A percentile compares a stretch with the other conserved stretches of the same genome.
Conservation (phyloP, 2,329 filamentous ascomycete genomes). For the Hypoxylon rubiginosum region DNA sequence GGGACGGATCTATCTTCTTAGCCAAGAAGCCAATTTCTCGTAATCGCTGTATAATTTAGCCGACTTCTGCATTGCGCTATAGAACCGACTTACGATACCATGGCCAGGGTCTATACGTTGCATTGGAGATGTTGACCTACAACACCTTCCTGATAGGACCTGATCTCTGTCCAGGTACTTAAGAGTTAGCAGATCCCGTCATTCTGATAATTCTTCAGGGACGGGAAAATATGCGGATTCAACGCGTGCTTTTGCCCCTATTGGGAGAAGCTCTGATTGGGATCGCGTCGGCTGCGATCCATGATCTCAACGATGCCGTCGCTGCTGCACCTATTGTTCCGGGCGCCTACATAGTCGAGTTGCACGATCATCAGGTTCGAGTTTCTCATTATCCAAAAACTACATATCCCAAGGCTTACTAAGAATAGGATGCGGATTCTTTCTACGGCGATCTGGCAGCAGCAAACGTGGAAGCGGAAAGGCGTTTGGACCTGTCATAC, state of each 20-base stretch:
- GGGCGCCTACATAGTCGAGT: constrained; percentile 48
- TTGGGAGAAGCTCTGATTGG: constrained; percentile 3
- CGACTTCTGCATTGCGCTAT: background rate
- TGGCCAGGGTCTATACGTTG: background rate
- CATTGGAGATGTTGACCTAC: background rate
- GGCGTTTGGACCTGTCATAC: constrained; percentile 43
- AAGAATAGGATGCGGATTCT: constrained; percentile 22
- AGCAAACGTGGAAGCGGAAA: constrained; percentile 35
- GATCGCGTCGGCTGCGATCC: constrained; percentile 3
- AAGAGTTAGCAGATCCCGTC: background rate
- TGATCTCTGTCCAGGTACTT: background rate
- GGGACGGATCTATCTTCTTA: background rate
- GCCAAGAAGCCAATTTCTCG: constrained; percentile 1
- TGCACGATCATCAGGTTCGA: constrained; percentile 34
- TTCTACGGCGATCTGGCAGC: constrained; percentile 40
- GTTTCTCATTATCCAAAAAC: background rate
- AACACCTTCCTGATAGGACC: background rate
- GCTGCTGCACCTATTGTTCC: constrained; percentile 23
- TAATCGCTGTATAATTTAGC: background rate
- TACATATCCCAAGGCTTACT: background rate
- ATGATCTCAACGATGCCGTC: background rate
- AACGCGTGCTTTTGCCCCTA: constrained; percentile 1
- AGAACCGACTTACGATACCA: background rate
- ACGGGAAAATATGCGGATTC: constrained; percentile 9
- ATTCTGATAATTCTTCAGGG: background rate